Percentiles rank a stretch among this genome's conserved stretches.
Conservation (phyloP, 768 basidiomycete genomes). For the Saitozyma podzolica region DNA sequence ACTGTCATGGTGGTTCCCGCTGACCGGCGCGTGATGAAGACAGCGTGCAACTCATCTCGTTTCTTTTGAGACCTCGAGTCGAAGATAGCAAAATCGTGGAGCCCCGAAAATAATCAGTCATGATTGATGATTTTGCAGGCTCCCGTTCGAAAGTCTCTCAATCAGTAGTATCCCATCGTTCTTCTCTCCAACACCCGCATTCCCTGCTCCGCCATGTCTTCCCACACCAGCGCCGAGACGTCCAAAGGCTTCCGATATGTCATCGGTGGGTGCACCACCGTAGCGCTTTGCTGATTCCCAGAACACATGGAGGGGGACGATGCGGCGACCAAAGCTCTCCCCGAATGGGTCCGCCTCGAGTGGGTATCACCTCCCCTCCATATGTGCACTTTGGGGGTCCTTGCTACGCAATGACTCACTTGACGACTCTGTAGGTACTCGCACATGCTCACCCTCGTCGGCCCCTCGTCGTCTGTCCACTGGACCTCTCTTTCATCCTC, state of each 20-base stretch:
- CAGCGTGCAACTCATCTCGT: background rate
- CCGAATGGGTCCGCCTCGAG: constrained; percentile 86
- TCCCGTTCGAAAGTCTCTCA: no score
- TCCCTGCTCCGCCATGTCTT: no score
- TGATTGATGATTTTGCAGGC: no score
- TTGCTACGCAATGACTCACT: background rate
- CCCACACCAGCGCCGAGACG: no score
- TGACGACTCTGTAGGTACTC: constrained; percentile 51
- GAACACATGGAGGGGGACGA: constrained; percentile 76
- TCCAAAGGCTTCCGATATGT: constrained; percentile 58
- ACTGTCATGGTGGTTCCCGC: no score
- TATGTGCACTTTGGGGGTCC: background rate
- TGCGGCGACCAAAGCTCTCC: constrained; percentile 65
- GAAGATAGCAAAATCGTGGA: no score
- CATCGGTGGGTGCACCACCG: constrained; percentile 57
- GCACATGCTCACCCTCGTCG: constrained; percentile 83
- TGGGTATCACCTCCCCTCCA: constrained; percentile 59
- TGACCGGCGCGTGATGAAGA: background rate
- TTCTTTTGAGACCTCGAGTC: no score
- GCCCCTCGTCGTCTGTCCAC: constrained; percentile 63
- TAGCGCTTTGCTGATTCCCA: constrained; percentile 5
- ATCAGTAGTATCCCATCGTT: no score
- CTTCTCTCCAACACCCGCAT: no score
- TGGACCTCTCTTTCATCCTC: constrained; percentile 84
- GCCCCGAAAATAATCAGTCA: no score